phyloP scores from a whole-genome alignment of 2,329 filamentous ascomycete genomes.

The Sodiomyces alkalinus region DNA sequence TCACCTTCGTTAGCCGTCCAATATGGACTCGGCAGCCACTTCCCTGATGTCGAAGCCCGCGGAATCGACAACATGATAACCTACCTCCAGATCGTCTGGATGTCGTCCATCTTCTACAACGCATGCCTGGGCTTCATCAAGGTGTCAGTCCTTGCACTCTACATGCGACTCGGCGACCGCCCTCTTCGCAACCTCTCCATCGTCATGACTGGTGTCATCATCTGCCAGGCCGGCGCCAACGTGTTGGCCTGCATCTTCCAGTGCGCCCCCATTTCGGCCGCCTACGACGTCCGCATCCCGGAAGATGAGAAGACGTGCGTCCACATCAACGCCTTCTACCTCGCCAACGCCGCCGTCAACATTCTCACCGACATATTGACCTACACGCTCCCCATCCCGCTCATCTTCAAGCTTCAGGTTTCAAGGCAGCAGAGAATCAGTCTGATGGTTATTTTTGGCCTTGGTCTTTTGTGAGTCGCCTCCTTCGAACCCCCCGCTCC shows the following conservation, averaged over 20 bases:
- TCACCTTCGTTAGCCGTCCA: slow-evolving; percentile 5
- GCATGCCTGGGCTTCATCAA: slow-evolving; percentile 30
- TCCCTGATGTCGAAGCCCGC: slow-evolving; percentile 10
- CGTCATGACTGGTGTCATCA: slow-evolving; percentile 23
- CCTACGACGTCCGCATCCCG: slow-evolving; percentile 18
- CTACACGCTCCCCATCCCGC: slow-evolving; percentile 25
- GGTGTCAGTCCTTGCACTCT: slow-evolving; percentile 27
- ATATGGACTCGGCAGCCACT: slow-evolving; percentile 16
- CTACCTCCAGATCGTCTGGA: slow-evolving; percentile 19
- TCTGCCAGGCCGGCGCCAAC: slow-evolving; percentile 22
- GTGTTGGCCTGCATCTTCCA: slow-evolving; percentile 27
- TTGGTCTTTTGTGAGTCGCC: slow-evolving; percentile 23
- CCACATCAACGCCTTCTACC: slow-evolving; percentile 29
- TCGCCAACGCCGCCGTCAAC: slow-evolving; percentile 28
- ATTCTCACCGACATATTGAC: slow-evolving; percentile 29
- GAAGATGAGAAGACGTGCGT: slow-evolving; percentile 20
- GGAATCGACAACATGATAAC: slow-evolving; percentile 7
- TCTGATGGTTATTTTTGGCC: slow-evolving; percentile 23
- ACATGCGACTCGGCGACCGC: slow-evolving; percentile 25
- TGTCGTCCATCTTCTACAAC: slow-evolving; percentile 31
- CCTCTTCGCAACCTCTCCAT: slow-evolving; percentile 18
- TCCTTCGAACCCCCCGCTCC: too few relatives aligned
- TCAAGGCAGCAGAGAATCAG: slow-evolving; percentile 27
- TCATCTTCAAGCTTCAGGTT: slow-evolving; percentile 25
- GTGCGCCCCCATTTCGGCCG: slow-evolving; percentile 21